Percentiles rank a stretch among this genome's conserved stretches.
phyloP scores from a whole-genome alignment of 768 basidiomycete species.

The Kwoniella bestiolae region DNA sequence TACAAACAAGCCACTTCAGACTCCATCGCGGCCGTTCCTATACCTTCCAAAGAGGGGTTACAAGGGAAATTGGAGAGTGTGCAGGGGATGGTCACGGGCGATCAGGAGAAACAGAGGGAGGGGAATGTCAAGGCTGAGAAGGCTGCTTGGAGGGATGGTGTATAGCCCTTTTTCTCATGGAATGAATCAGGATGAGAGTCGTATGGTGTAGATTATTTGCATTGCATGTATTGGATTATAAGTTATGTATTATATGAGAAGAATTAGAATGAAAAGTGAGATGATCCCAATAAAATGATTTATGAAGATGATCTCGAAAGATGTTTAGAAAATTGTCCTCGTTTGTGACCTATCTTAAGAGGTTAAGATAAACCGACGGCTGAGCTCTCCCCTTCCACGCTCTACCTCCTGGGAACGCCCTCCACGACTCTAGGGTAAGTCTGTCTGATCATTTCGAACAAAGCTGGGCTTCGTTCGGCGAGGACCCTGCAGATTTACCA shows the following conservation, averaged over 20 bases:
- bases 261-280: no score
- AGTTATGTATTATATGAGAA: no score
- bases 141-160: constrained; percentile 55
- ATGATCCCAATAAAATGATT: no score
- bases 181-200: background rate
- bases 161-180: constrained; percentile 18
- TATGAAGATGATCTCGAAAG: no score
- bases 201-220: background rate
- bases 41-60: constrained; percentile 45
- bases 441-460: constrained; percentile 68
- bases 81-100: constrained; percentile 53
- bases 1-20: constrained; percentile 49
- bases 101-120: constrained; percentile 50
- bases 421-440: constrained; percentile 73
- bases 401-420: constrained; percentile 60
- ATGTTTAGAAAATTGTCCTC: no score
- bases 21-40: constrained; percentile 24
- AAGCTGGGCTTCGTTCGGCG: constrained; percentile 70
- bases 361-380: no score
- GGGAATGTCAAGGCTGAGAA: constrained; percentile 54
- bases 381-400: background rate
- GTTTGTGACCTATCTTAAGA: no score
- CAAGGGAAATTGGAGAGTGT: constrained; percentile 50
- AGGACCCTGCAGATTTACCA: constrained; percentile 60
- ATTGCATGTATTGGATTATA: background rate